A percentile compares a stretch with the other conserved stretches of the same genome.
Conservation (phyloP, 139 green algal species). For the Coelastrella sp. region DNA sequence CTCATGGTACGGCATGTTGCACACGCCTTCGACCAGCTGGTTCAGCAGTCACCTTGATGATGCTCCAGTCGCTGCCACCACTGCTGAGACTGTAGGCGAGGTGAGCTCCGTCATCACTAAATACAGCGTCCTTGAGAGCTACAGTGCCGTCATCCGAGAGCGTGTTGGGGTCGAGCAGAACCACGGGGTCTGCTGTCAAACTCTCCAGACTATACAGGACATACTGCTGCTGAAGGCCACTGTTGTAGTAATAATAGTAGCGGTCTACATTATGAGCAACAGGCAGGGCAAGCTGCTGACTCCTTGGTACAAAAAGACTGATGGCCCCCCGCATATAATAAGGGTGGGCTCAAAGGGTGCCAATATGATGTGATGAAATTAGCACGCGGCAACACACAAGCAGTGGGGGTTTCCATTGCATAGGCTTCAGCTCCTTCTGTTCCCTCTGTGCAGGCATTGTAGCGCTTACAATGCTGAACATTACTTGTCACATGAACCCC, state of each 20-base stretch:
- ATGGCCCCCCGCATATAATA: too few species aligned
- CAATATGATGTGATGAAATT: too few species aligned
- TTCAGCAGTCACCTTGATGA: slow-evolving; percentile 59
- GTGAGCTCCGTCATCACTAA: slow-evolving; percentile 81
- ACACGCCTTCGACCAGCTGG: background rate
- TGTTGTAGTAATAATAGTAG: slow-evolving; percentile 92
- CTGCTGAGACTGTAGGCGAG: slow-evolving; percentile 81
- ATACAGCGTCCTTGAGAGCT: slow-evolving; percentile 58
- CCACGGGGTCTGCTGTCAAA: slow-evolving; percentile 59
- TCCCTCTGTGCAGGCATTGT: too few species aligned
- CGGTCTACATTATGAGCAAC: slow-evolving; percentile 7
- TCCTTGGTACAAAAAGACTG: background rate
- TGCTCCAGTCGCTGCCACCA: slow-evolving; percentile 85
- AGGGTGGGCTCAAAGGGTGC: too few species aligned
- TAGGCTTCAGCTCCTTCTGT: too few species aligned
- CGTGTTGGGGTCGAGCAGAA: slow-evolving; percentile 95
- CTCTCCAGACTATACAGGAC: slow-evolving; percentile 79
- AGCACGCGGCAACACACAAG: background rate
- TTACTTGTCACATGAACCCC: background rate
- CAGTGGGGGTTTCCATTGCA: background rate
- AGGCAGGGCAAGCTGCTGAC: background rate
- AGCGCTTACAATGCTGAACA: background rate
- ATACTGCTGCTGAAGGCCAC: slow-evolving; percentile 87
- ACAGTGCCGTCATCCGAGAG: slow-evolving; percentile 83
- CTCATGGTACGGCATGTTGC: too few species aligned